phyloP scores from a whole-genome alignment of 2,329 filamentous ascomycete species.

The Colletotrichum liriopes region DNA sequence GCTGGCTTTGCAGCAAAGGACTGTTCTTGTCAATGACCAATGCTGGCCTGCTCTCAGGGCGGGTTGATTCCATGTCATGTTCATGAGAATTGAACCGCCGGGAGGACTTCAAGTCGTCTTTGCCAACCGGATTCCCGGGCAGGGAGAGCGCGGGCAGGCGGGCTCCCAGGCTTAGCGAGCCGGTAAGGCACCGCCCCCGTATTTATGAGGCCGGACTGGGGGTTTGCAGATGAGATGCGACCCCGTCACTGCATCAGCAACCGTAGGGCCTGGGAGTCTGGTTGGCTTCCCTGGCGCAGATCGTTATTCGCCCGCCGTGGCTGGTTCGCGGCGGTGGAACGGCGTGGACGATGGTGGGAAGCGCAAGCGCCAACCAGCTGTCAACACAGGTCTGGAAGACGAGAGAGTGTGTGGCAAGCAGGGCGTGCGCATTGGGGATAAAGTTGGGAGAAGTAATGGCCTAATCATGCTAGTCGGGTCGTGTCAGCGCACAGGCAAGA shows the following conservation, averaged over 20 bases:
- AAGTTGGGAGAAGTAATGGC: neutral
- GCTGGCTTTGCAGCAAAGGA: constrained; percentile 9
- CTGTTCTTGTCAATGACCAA: constrained; percentile 1
- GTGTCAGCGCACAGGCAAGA: constrained; percentile 16
- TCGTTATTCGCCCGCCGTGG: constrained; percentile 36
- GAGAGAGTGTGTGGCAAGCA: neutral
- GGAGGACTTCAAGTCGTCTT: constrained; percentile 9
- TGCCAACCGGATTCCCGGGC: constrained; percentile 24
- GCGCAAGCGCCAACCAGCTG: constrained; percentile 24
- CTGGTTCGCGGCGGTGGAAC: constrained; percentile 20
- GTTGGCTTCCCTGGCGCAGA: constrained; percentile 39
- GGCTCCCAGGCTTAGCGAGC: constrained; percentile 27
- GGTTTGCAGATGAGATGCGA: constrained; percentile 34
- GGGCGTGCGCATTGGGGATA: neutral
- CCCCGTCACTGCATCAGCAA: constrained; percentile 5
- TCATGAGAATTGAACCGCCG: constrained; percentile 15
- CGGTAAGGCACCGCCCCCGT: constrained; percentile 5
- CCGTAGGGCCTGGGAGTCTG: constrained; percentile 21
- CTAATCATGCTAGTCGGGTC: neutral
- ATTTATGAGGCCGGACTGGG: constrained; percentile 31
- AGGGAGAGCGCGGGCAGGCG: neutral
- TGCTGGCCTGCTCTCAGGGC: constrained; percentile 18
- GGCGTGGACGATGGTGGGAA: constrained; percentile 4
- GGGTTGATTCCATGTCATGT: constrained; percentile 14
- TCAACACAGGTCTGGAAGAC: constrained; percentile 24